Conservation (phyloP, 345 rosid species). For the Camelina hispida region DNA sequence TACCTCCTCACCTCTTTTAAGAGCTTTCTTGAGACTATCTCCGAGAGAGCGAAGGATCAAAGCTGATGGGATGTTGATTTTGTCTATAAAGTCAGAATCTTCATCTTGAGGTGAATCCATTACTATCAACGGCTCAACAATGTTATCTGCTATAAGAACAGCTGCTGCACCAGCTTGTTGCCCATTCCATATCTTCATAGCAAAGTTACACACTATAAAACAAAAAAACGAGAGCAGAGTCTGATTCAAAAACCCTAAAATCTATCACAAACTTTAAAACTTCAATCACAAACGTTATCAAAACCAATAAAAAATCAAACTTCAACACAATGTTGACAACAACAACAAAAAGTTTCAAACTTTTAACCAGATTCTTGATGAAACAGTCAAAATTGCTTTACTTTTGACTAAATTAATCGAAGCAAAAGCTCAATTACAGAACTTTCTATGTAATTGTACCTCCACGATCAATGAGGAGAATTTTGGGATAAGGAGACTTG, state of each 20-base stretch:
- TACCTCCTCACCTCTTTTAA: slow-evolving; percentile 63
- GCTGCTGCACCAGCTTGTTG: slow-evolving; percentile 87
- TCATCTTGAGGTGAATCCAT: slow-evolving; percentile 72
- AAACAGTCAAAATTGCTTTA: not conserved
- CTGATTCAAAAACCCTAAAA: not conserved
- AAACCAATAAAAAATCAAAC: not conserved
- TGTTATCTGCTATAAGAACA: slow-evolving; percentile 68
- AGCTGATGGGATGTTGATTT: slow-evolving; percentile 81
- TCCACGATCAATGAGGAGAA: slow-evolving; percentile 90
- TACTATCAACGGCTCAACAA: slow-evolving; percentile 73
- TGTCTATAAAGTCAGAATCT: slow-evolving; percentile 55
- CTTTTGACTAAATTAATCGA: no score
- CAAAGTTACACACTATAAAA: slow-evolving; percentile 68
- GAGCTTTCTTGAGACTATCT: slow-evolving; percentile 65
- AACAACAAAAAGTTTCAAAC: not conserved
- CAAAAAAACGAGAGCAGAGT: not conserved
- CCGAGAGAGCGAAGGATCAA: slow-evolving; percentile 67
- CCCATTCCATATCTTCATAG: slow-evolving; percentile 81
- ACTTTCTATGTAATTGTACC: slow-evolving; percentile 47
- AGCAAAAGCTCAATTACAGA: no score
- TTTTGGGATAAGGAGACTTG: slow-evolving; percentile 54
- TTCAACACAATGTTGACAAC: not conserved
- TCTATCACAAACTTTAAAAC: not conserved
- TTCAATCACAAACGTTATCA: not conserved
- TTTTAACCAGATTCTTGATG: slow-evolving; percentile 6